Evolutionary conservation across 176 grass and related monocot genomes (phyloP).

Genomic region (Eragrostis curvula): DNA sequence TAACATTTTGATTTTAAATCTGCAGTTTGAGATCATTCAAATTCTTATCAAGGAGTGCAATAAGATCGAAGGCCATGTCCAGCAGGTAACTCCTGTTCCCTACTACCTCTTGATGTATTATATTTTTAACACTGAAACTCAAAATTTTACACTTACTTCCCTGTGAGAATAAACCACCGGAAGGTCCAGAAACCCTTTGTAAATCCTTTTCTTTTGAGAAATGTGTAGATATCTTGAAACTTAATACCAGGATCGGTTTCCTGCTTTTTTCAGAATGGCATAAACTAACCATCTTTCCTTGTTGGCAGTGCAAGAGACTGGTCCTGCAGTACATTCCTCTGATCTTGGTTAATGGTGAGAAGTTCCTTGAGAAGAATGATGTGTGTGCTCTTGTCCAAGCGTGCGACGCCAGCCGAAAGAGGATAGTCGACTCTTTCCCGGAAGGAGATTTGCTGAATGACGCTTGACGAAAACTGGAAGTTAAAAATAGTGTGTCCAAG

Average conservation of each 20-base stretch:
- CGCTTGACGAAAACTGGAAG: slow-evolving; percentile 45
- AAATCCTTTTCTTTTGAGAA: background rate
- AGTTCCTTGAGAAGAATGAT: slow-evolving; percentile 85
- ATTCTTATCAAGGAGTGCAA: slow-evolving; percentile 90
- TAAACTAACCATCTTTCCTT: background rate
- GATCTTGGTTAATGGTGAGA: slow-evolving; percentile 84
- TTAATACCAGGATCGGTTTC: background rate
- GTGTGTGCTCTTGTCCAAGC: slow-evolving; percentile 61
- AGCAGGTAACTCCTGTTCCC: slow-evolving; percentile 55
- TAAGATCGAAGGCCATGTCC: slow-evolving; percentile 67
- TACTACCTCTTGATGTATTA: background rate
- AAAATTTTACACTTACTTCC: background rate
- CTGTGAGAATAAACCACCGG: background rate
- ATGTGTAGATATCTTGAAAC: no score
- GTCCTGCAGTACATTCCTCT: slow-evolving; percentile 87
- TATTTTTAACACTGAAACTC: background rate
- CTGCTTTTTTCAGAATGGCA: background rate
- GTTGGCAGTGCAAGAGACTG: slow-evolving; percentile 85
- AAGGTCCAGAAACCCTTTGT: background rate
- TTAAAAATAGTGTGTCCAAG: background rate
- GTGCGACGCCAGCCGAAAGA: slow-evolving; percentile 48
- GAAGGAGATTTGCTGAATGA: slow-evolving; percentile 39
- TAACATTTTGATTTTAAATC: slow-evolving; percentile 7
- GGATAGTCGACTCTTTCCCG: background rate
- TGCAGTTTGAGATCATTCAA: slow-evolving; percentile 78